Conservation (phyloP, 2,329 filamentous ascomycete species). For the Dactylellina drechsleri region DNA sequence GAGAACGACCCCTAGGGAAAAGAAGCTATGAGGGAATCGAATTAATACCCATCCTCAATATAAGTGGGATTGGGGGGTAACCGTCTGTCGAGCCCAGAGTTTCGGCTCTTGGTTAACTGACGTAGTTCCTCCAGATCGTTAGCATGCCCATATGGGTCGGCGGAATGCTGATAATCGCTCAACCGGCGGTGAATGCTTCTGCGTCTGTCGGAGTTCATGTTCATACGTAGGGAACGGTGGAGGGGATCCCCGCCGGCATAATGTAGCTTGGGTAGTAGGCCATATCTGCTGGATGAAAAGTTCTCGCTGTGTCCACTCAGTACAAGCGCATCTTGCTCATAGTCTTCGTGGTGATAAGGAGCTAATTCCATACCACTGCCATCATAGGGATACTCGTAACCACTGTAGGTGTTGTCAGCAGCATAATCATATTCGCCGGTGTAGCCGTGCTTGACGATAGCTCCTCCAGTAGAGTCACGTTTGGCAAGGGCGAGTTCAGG, state of each 20-base stretch:
- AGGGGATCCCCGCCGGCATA: constrained; percentile 52
- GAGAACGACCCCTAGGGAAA: constrained; percentile 1
- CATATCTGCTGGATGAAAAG: constrained; percentile 52
- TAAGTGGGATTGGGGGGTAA: constrained; percentile 52
- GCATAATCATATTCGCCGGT: constrained; percentile 46
- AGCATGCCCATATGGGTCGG: constrained; percentile 33
- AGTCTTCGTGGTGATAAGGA: constrained; percentile 55
- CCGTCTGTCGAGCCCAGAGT: constrained; percentile 48
- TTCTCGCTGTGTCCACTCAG: constrained; percentile 52
- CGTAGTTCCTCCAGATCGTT: constrained; percentile 50
- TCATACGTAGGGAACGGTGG: constrained; percentile 52
- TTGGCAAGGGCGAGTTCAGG: constrained; percentile 46
- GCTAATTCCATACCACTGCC: constrained; percentile 52
- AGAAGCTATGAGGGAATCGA: neutral
- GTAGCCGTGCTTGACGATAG: constrained; percentile 39
- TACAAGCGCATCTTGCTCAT: constrained; percentile 51
- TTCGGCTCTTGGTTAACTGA: constrained; percentile 50
- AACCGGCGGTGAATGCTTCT: constrained; percentile 50
- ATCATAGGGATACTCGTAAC: constrained; percentile 50
- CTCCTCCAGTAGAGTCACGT: constrained; percentile 50
- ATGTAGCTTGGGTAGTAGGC: constrained; percentile 49
- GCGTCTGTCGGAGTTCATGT: constrained; percentile 50
- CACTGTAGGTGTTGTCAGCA: constrained; percentile 28
- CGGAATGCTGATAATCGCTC: constrained; percentile 45
- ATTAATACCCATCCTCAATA: constrained; percentile 45